Base-by-base conservation (phyloP, 2,329 filamentous ascomycete species). In the Ceratocystis cubensis region DNA sequence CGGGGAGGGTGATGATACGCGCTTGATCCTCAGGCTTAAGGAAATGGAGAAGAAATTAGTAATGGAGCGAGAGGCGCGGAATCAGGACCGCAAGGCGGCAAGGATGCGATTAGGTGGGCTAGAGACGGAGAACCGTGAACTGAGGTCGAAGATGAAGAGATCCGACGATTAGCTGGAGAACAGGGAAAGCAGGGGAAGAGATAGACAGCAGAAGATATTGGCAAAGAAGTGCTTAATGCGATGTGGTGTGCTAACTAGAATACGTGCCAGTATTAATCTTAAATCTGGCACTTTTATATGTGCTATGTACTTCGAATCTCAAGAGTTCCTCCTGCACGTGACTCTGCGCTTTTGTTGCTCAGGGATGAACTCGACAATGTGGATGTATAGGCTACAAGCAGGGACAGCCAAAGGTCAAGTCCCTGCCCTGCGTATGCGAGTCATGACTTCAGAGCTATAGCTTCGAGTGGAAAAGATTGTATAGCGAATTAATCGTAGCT, bases 41-140 rank as follows among this genome's bases (percentile, higher is more conserved):
- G 92, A 97, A 73, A 79, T 97, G 71, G 94, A 99, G 78, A 83
- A 87, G 70, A 85, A 95, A 71, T 80, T 99, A 20, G 96, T 96
- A 75, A 86, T 89, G 59, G 94, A 99, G 77, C 80, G 94, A 15
- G 94, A 97, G 75, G 91, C 87, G 0, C 80, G 94, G 57, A 79
- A 95, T 65, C 79, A 96, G 67, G 94, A 99, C 76, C 84, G 94
- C 2, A 88, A 83, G 61, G 91, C 91, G 28, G 93, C 93, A 33
- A 80, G 89, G 65, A 88, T 91, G 77, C 80, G 93, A 64, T 77
- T 96, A 0, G 87, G 91, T 67, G 88, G 91, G 69, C 82, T 88
- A n/a, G 83, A 86, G 73, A 78, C 82, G 65, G 87, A 91, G 77
- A 91, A 91, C 72, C 82, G 87, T 70, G 84, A 88, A 70, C 76